These are phyloP conservation scores for Microsporum canis DNA, from an alignment of 2,329 filamentous ascomycete species.

Conservation along the genomic window DNA sequence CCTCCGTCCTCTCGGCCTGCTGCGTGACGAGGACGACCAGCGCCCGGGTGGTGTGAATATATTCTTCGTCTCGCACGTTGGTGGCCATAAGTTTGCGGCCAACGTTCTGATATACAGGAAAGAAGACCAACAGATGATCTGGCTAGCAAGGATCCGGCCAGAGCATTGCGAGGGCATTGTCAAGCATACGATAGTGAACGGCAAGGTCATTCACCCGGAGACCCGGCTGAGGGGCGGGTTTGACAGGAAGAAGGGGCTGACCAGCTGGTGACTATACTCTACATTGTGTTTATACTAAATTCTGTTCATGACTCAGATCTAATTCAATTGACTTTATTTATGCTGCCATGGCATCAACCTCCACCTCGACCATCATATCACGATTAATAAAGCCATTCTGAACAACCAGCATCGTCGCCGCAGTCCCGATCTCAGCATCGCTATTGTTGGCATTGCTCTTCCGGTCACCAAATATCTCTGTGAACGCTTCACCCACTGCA, in stretches of 20 bases:
- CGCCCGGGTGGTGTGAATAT: conserved; percentile 84
- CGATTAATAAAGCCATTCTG: conserved; percentile 27
- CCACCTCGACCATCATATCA: conserved; percentile 31
- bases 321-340: not conserved
- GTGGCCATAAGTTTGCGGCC: conserved; percentile 90
- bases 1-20: conserved; percentile 70
- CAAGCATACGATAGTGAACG: conserved; percentile 76
- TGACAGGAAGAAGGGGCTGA: conserved; percentile 63
- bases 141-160: conserved; percentile 72
- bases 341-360: conserved; percentile 27
- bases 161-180: conserved; percentile 91
- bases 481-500: conserved; percentile 11
- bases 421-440: conserved; percentile 20
- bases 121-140: conserved; percentile 73
- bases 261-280: conserved; percentile 60
- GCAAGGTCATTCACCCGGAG: conserved; percentile 85
- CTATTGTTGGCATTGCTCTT: conserved; percentile 15
- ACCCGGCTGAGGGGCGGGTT: conserved; percentile 80
- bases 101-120: conserved; percentile 77
- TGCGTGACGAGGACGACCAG: conserved; percentile 69
- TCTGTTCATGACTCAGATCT: too few species aligned
- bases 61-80: conserved; percentile 92
- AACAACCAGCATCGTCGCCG: conserved; percentile 31
- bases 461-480: conserved; percentile 14
- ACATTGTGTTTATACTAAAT: not conserved